phyloP scores from a whole-genome alignment of 2,329 filamentous ascomycete species.

The Trichoderma harzianum region DNA sequence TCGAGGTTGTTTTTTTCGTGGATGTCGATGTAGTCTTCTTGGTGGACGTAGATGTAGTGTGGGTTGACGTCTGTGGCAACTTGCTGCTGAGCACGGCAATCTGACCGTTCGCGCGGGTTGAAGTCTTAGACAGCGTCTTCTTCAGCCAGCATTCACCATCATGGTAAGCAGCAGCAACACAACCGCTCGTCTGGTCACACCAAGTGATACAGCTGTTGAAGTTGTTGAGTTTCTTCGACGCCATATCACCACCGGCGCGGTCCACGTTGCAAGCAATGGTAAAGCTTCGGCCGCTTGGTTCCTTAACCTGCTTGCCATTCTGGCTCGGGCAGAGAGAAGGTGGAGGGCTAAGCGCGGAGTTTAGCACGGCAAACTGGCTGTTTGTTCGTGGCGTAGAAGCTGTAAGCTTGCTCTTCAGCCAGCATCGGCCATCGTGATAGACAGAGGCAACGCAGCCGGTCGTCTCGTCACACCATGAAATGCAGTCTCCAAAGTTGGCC shows the following conservation, averaged over 20 bases:
- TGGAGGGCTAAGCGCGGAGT: neutral
- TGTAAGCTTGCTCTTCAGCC: neutral
- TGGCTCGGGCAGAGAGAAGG: neutral
- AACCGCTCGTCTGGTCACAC: neutral
- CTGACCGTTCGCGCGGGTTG: neutral
- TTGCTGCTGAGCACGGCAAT: conserved; percentile 4
- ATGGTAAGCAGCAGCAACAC: neutral
- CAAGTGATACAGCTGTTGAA: neutral
- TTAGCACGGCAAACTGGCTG: neutral
- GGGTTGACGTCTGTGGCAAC: neutral
- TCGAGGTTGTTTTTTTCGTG: neutral
- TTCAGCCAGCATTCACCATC: conserved; percentile 4
- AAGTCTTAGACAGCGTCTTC: neutral
- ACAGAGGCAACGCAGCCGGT: neutral
- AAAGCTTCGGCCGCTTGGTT: neutral
- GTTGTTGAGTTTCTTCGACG: neutral
- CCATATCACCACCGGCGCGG: neutral
- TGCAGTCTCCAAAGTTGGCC: neutral
- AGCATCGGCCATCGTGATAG: neutral
- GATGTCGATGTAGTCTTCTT: neutral
- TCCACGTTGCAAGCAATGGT: neutral
- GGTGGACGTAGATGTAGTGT: neutral
- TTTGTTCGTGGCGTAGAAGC: neutral
- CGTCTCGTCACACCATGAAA: neutral
- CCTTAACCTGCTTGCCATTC: neutral